phyloP scores from a whole-genome alignment of 352 stramenopile species.

The Aphanomyces stellatus region DNA sequence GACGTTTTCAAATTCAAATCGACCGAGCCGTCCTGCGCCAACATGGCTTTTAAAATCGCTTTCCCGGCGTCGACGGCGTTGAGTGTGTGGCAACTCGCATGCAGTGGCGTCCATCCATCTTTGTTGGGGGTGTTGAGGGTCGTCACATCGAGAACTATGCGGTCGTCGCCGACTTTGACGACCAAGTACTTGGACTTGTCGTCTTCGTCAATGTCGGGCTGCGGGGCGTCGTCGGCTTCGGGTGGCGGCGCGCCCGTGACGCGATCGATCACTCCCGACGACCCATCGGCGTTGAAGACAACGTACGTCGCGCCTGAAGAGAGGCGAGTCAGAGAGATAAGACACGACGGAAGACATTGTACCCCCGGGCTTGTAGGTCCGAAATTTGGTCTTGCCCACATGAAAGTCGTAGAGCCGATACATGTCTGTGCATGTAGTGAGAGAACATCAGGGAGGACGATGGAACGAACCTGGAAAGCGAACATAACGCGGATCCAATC shows the following conservation, averaged over 20 bases:
- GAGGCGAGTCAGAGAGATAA: background rate
- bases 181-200: slow-evolving; percentile 37
- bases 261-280: background rate
- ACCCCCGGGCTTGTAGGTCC: slow-evolving; percentile 15
- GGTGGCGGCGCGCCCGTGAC: background rate
- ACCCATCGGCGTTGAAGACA: slow-evolving; percentile 1
- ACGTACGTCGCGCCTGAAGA: background rate
- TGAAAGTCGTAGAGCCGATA: slow-evolving; percentile 79
- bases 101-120: slow-evolving; percentile 70
- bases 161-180: slow-evolving; percentile 59
- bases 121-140: slow-evolving; percentile 62
- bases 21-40: slow-evolving; percentile 37
- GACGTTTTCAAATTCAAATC: slow-evolving; percentile 40
- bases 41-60: slow-evolving; percentile 55
- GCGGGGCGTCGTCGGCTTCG: background rate
- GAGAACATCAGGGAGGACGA: background rate
- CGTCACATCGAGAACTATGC: slow-evolving; percentile 56
- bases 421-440: slow-evolving; percentile 29
- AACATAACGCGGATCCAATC: slow-evolving; percentile 66
- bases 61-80: slow-evolving; percentile 65
- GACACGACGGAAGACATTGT: background rate
- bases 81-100: slow-evolving; percentile 63
- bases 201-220: slow-evolving; percentile 5
- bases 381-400: slow-evolving; percentile 54
- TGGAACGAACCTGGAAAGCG: slow-evolving; percentile 46